Percentiles rank a stretch among this genome's conserved stretches.
phyloP scores from a whole-genome alignment of 176 grass and related monocot genomes.

The Oryza glumipatula region DNA sequence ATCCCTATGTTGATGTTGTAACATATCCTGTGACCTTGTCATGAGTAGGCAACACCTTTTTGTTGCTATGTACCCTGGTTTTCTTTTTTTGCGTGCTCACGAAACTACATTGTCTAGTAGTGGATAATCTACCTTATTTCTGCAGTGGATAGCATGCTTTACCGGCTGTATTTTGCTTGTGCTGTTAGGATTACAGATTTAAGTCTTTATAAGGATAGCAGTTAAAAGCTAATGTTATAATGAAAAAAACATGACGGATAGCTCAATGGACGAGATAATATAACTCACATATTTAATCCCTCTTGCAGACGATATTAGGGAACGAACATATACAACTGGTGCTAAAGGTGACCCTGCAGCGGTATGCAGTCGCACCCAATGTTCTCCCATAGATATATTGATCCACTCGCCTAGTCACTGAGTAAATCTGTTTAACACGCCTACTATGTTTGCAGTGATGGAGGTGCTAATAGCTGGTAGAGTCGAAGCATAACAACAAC shows the following conservation, averaged over 20 bases:
- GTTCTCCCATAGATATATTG: not conserved
- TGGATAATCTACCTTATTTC: not conserved
- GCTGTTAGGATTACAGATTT: not conserved
- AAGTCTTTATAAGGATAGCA: not conserved
- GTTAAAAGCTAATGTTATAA: too few species aligned
- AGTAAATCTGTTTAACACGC: not conserved
- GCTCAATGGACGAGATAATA: not conserved
- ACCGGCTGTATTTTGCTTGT: not conserved
- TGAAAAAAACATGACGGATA: not conserved
- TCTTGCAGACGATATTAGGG: conserved; percentile 17
- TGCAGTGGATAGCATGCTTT: not conserved
- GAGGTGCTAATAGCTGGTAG: conserved; percentile 17
- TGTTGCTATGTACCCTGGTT: not conserved
- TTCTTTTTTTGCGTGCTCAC: not conserved
- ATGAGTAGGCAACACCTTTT: not conserved
- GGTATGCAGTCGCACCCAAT: conserved; percentile 9
- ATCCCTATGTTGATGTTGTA: not conserved
- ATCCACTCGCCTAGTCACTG: not conserved
- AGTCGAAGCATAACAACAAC: not conserved
- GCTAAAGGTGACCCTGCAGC: not conserved
- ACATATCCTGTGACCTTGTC: not conserved
- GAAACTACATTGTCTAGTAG: too few species aligned
- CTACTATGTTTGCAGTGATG: conserved; percentile 18
- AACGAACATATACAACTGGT: not conserved
- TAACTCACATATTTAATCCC: not conserved